Percentiles rank a stretch among this genome's conserved stretches.
Evolutionary conservation across 305 asterid species (phyloP).

Genomic region (Fraxinus platypoda): DNA sequence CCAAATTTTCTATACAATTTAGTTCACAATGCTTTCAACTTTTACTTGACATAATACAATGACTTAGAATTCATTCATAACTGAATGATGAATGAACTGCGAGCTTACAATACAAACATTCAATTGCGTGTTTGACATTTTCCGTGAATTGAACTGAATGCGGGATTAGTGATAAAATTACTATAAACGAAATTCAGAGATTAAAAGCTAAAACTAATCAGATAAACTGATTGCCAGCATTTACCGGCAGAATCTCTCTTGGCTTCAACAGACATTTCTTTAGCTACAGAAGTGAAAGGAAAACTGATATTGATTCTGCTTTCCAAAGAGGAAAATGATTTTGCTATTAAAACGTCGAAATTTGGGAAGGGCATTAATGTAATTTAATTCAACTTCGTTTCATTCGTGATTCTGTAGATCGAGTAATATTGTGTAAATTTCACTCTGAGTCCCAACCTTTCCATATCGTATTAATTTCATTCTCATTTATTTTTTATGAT

Average conservation of each 20-base stretch:
- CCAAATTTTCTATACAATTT: background rate
- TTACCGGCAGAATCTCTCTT: background rate
- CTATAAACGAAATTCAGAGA: background rate
- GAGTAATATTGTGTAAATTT: background rate
- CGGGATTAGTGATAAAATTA: background rate
- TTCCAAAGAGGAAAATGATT: background rate
- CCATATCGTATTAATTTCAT: background rate
- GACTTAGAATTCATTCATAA: background rate
- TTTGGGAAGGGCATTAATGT: background rate
- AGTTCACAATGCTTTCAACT: background rate
- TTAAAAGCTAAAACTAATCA: background rate
- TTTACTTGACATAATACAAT: background rate
- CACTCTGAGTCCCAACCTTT: background rate
- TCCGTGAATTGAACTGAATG: background rate
- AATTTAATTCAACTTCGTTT: background rate
- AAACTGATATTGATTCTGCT: background rate
- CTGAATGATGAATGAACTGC: background rate
- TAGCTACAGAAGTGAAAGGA: background rate
- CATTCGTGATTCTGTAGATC: background rate
- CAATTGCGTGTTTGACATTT: background rate
- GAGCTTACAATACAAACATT: background rate
- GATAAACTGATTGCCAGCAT: background rate
- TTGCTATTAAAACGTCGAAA: background rate
- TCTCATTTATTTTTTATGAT: background rate
- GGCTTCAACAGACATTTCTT: background rate